Evolutionary conservation across 306 rosid species (phyloP).

Genomic region (Vigna radiata): DNA sequence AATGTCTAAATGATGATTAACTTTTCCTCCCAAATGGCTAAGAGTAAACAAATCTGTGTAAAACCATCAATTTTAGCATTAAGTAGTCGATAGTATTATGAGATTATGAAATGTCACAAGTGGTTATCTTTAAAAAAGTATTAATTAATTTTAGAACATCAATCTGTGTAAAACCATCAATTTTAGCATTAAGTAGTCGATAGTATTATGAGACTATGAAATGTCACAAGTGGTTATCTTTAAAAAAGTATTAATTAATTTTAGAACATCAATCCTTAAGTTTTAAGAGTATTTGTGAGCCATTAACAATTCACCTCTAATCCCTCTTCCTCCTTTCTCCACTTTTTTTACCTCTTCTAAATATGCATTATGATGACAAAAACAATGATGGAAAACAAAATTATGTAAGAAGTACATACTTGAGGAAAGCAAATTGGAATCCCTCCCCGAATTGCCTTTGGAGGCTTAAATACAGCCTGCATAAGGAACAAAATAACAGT

Average conservation of each 20-base stretch:
- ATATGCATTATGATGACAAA: slow-evolving; percentile 28
- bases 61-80: background rate
- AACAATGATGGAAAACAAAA: slow-evolving; percentile 43
- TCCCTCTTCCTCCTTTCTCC: slow-evolving; percentile 8
- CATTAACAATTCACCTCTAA: slow-evolving; percentile 14
- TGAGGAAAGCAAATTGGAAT: slow-evolving; percentile 98
- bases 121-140: slow-evolving; percentile 10
- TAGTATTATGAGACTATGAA: background rate
- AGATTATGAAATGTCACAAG: background rate
- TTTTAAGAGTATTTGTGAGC: slow-evolving; percentile 17
- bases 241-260: background rate
- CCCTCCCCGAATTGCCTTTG: slow-evolving; percentile 94
- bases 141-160: background rate
- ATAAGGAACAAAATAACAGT: slow-evolving; percentile 39
- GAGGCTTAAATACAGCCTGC: slow-evolving; percentile 90
- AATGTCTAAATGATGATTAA: background rate
- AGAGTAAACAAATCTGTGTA: background rate
- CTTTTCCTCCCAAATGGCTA: background rate
- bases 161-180: background rate
- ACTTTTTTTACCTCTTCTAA: slow-evolving; percentile 15
- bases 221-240: background rate
- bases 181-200: background rate
- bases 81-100: background rate
- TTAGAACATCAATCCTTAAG: slow-evolving; percentile 12
- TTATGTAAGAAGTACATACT: slow-evolving; percentile 59